Evolutionary conservation across 768 basidiomycete genomes (phyloP), one percentile per base, ranked within the genome.

Genomic region (Pisolithus marmoratus): DNA sequence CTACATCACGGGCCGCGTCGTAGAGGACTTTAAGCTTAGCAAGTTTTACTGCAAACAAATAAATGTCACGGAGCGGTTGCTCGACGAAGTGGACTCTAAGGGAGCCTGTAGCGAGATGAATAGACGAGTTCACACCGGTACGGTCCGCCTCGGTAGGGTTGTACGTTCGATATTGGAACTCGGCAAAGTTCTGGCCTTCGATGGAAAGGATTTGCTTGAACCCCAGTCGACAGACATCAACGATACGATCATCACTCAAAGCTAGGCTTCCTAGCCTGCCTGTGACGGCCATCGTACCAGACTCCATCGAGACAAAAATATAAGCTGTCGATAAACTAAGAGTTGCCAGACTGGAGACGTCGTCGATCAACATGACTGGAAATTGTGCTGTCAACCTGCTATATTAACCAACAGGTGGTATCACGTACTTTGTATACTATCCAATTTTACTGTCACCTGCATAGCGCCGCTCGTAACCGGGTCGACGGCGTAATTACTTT

Each of bases 21-120:
- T 98, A 98, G 11, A 98, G 66, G 2, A 87, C 88, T 72, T 98
- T 98, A 60, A 99, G 82, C 56, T 83, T 85, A 5, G 93, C 90
- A 36, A 99, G 81, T 64, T 92, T 89, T 53, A 82, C 72, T 36
- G 92, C 66, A 70, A 94, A 99, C 20, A 83, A 64, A 64, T 88
- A 91, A 27, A 98, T 82, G 58, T 86, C 83, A 47, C 85, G 91
- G n/a, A 98, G 74, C n/a, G 94, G 92, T 49, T 84, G 76, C 64
- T 95, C 90, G 48, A 96, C 76, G 69, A 91, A 94, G 61, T 90
- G 85, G 57, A 96, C 74, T 59, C 85, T 90, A 65, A 98, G 74
- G 1, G 96, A 95, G 2, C 89, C 95, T n/a, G 91, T 84, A 31
- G 84, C 79, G 38, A 99, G 78, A 52, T 78, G 77, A 47, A 98